Evolutionary conservation across 2,329 filamentous ascomycete species (phyloP).

Genomic region (Aspergillus aculeatinus): DNA sequence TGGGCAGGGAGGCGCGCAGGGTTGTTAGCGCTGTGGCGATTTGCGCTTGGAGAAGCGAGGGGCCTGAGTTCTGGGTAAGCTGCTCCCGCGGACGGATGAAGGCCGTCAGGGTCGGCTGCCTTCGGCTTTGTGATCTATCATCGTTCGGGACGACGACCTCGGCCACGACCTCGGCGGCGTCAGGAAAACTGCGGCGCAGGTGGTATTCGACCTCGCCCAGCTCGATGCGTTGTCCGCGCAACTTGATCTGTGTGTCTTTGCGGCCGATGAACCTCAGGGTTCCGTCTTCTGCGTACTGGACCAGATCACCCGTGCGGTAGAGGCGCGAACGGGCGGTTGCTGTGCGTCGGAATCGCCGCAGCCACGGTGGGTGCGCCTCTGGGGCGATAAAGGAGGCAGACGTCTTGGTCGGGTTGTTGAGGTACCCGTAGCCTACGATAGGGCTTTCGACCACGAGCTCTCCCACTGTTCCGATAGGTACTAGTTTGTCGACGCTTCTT

Average conservation of each 20-base stretch:
- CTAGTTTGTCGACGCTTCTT: constrained; percentile 11
- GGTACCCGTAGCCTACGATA: constrained; percentile 41
- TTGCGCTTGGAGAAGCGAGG: neutral
- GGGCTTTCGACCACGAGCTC: constrained; percentile 46
- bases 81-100: neutral
- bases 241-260: constrained; percentile 9
- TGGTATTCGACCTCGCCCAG: constrained; percentile 9
- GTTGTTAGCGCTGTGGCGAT: neutral
- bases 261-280: constrained; percentile 7
- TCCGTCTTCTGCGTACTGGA: constrained; percentile 7
- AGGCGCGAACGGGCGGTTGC: neutral
- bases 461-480: constrained; percentile 27
- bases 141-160: neutral
- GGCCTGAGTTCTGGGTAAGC: neutral
- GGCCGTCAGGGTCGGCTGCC: neutral
- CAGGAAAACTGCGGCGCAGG: neutral
- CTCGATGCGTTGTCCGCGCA: constrained; percentile 13
- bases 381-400: neutral
- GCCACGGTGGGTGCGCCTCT: neutral
- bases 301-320: constrained; percentile 10
- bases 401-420: constrained; percentile 28
- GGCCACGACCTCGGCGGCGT: neutral
- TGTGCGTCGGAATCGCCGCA: neutral
- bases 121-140: neutral
- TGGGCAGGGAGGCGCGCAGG: neutral